Evolutionary conservation across 1,284 basidiomycete species (phyloP).

Genomic region (Ceratobasidium theobromae): DNA sequence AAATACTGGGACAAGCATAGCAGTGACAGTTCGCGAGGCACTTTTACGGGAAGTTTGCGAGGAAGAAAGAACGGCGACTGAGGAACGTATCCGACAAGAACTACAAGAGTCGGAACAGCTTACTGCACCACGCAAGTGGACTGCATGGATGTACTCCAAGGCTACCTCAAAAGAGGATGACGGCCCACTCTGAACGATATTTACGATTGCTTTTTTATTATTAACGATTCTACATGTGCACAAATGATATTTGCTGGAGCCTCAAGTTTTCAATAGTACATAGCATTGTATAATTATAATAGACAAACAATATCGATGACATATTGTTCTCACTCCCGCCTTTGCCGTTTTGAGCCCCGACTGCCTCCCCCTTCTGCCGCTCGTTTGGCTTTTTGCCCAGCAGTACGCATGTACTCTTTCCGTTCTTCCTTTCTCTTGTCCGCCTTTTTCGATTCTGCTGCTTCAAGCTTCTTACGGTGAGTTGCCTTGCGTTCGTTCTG

Average conservation of each 20-base stretch:
- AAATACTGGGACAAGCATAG: conserved; percentile 12
- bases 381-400: conserved; percentile 72
- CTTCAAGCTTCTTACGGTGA: conserved; percentile 67
- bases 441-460: conserved; percentile 64
- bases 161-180: neutral
- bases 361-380: conserved; percentile 38
- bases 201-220: neutral
- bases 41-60: conserved; percentile 23
- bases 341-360: conserved; percentile 38
- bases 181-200: neutral
- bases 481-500: conserved; percentile 69
- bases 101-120: conserved; percentile 26
- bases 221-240: neutral
- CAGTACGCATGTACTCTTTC: conserved; percentile 73
- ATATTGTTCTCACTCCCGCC: conserved; percentile 36
- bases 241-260: neutral
- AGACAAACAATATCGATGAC: conserved; percentile 6
- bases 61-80: conserved; percentile 19
- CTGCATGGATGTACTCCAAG: conserved; percentile 24
- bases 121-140: conserved; percentile 24
- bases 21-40: conserved; percentile 12
- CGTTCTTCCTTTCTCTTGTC: conserved; percentile 79
- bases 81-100: conserved; percentile 25
- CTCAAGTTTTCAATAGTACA: neutral
- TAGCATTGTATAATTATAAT: conserved; percentile 19